Conservation (phyloP, 768 basidiomycete genomes). For the Podaxis mareebaensis region DNA sequence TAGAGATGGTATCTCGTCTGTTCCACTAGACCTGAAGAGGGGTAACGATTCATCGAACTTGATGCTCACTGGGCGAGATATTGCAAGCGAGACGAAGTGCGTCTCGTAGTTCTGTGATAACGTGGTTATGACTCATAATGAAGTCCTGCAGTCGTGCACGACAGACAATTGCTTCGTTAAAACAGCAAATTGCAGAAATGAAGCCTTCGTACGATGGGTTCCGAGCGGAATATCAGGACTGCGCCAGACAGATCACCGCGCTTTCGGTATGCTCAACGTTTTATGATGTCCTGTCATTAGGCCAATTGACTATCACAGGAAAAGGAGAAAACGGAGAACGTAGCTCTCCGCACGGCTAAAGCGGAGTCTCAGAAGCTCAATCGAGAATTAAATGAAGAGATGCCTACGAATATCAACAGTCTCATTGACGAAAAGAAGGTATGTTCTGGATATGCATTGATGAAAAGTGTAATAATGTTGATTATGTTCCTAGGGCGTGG, state of each 20-base stretch:
- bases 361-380: constrained; percentile 41
- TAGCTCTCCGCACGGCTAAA: constrained; percentile 31
- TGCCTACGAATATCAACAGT: constrained; percentile 62
- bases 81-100: constrained; percentile 48
- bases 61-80: constrained; percentile 55
- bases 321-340: constrained; percentile 29
- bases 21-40: constrained; percentile 30
- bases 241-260: background rate
- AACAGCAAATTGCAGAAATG: constrained; percentile 23
- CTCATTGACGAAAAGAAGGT: constrained; percentile 58
- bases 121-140: background rate
- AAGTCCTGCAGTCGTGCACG: constrained; percentile 30
- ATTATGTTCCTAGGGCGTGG: constrained; percentile 44
- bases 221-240: constrained; percentile 27
- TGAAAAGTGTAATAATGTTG: background rate
- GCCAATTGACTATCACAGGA: constrained; percentile 20
- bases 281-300: background rate
- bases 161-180: constrained; percentile 33
- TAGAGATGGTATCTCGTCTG: constrained; percentile 68
- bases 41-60: constrained; percentile 41
- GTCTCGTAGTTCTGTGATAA: constrained; percentile 16
- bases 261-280: constrained; percentile 3
- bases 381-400: constrained; percentile 65
- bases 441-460: constrained; percentile 19
- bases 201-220: constrained; percentile 29